These are phyloP conservation scores for Kalmusia sp. DNA, from an alignment of 2,329 filamentous ascomycete genomes.

Conservation along the genomic window DNA sequence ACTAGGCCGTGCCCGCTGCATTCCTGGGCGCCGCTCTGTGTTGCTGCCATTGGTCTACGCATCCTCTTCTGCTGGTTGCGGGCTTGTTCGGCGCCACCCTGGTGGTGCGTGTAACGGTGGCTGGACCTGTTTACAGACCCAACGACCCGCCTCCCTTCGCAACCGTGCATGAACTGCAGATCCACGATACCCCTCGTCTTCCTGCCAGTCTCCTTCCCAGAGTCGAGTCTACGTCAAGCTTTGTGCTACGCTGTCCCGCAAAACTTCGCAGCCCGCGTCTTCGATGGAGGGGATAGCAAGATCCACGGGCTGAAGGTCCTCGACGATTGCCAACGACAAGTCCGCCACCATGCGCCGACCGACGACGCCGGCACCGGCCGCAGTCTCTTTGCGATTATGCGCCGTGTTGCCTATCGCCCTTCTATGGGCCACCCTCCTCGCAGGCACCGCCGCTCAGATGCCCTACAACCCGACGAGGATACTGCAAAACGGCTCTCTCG, in stretches of 20 bases:
- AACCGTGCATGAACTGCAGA: constrained; percentile 42
- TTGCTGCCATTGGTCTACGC: constrained; percentile 16
- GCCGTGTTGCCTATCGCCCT: constrained; percentile 13
- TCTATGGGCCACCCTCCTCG: constrained; percentile 14
- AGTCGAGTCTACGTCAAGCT: constrained; percentile 11
- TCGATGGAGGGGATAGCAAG: constrained; percentile 23
- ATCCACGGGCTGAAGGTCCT: constrained; percentile 21
- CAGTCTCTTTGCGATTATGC: constrained; percentile 7
- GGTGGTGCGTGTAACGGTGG: constrained; percentile 30
- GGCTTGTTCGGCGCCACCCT: constrained; percentile 16
- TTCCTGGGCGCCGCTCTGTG: constrained; percentile 12
- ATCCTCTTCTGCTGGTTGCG: constrained; percentile 19
- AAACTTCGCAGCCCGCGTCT: constrained; percentile 10
- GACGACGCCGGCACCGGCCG: constrained; percentile 4
- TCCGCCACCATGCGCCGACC: constrained; percentile 15
- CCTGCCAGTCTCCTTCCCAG: constrained; percentile 6
- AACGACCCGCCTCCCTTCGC: constrained; percentile 33
- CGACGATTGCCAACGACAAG: neutral
- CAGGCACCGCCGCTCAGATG: constrained; percentile 52
- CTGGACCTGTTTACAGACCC: constrained; percentile 44
- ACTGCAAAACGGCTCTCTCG: constrained; percentile 64
- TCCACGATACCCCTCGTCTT: constrained; percentile 30
- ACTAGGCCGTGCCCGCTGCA: constrained; percentile 11
- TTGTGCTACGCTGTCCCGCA: constrained; percentile 15
- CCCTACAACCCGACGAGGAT: constrained; percentile 83